phyloP scores from a whole-genome alignment of 2,329 filamentous ascomycete species.

The Trichophyton simii region DNA sequence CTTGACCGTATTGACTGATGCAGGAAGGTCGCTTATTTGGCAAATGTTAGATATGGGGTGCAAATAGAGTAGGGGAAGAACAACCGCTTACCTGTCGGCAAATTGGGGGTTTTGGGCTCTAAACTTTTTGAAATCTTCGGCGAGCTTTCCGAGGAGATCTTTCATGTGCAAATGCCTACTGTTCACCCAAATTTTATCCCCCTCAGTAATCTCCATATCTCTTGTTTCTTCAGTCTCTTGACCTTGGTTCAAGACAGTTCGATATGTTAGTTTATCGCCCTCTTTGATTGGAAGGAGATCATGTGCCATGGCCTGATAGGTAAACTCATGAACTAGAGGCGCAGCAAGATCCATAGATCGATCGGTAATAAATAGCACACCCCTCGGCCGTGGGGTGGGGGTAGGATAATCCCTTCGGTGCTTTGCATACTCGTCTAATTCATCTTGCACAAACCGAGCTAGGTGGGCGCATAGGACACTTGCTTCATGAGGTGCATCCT shows the following conservation, averaged over 20 bases:
- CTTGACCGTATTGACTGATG: conserved; percentile 79
- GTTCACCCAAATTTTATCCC: conserved; percentile 89
- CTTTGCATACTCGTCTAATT: conserved; percentile 78
- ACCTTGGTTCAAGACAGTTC: conserved; percentile 65
- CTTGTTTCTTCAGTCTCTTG: conserved; percentile 60
- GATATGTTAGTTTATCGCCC: conserved; percentile 75
- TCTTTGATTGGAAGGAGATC: conserved; percentile 83
- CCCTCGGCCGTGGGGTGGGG: conserved; percentile 56
- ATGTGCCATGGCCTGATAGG: conserved; percentile 96
- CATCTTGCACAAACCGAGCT: conserved; percentile 80
- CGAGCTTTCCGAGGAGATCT: conserved; percentile 86
- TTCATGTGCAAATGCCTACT: conserved; percentile 96
- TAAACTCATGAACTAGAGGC: conserved; percentile 87
- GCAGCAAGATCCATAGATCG: conserved; percentile 84
- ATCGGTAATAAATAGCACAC: conserved; percentile 75
- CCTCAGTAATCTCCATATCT: conserved; percentile 81
- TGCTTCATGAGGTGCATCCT: conserved; percentile 67
- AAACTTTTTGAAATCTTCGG: conserved; percentile 86
- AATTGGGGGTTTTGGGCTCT: conserved; percentile 86
- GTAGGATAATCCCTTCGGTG: conserved; percentile 77
- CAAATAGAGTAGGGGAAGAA: neutral
- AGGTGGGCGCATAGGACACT: conserved; percentile 76
- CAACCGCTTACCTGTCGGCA: conserved; percentile 47
- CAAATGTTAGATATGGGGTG: neutral
- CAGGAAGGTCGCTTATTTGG: conserved; percentile 45